Evolutionary conservation across 768 basidiomycete species (phyloP).

Genomic region (Tylopilus plumbeoviolaceoides): DNA sequence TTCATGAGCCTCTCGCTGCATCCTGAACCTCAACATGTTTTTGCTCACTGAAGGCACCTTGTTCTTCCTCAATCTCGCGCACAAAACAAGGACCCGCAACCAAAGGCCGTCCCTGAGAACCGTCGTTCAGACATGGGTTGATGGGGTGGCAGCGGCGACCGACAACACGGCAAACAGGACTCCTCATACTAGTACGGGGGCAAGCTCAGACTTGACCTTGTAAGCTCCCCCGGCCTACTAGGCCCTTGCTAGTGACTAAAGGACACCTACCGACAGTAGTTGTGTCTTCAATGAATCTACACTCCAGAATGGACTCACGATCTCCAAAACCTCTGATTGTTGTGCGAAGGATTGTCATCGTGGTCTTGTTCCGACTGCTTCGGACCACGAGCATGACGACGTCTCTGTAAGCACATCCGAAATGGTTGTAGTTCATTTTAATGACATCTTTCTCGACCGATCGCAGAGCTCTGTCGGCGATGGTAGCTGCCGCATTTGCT

Average conservation of each 20-base stretch:
- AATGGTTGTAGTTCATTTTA: neutral
- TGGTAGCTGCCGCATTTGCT: too few relatives aligned
- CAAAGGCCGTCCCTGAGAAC: neutral
- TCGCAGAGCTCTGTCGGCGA: neutral
- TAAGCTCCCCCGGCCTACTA: neutral
- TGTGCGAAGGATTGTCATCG: neutral
- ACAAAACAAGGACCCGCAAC: neutral
- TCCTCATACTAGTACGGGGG: neutral
- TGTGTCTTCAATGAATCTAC: neutral
- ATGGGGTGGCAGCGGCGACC: neutral
- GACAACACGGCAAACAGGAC: neutral
- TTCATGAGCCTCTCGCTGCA: neutral
- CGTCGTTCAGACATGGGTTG: neutral
- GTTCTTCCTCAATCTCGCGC: slow-evolving; percentile 4
- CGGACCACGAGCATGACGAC: neutral
- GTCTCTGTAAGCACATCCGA: neutral
- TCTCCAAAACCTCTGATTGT: neutral
- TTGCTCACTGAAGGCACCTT: slow-evolving; percentile 4
- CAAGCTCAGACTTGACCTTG: neutral
- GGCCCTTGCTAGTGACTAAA: neutral
- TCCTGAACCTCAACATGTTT: neutral
- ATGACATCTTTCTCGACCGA: neutral
- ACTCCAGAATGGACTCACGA: too few relatives aligned
- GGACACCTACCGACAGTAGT: neutral
- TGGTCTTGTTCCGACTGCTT: neutral